Base-by-base conservation (phyloP, 2,329 filamentous ascomycete genomes). In the Sclerotinia borealis region DNA sequence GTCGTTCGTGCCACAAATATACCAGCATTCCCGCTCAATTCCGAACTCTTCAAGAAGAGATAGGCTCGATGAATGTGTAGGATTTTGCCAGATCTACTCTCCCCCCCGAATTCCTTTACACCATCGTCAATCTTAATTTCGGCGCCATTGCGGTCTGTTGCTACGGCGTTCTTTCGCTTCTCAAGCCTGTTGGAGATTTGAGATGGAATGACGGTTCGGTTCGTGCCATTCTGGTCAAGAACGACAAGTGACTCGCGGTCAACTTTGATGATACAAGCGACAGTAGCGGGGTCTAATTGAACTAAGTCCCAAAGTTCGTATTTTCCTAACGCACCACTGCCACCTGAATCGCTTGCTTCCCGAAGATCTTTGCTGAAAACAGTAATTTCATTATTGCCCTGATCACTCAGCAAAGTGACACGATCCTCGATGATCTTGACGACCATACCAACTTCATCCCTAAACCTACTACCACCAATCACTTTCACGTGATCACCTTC, bases 401-500 rank as follows among this genome's bases (percentile, higher is more conserved):
- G 92, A 77, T 99, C 95, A 54, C 91, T 96, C 68, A 99, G 80
- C 68, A 99, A 81, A 1, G 95, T 98, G 64, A 99, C 92, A 45
- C 91, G 88, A 75, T 99, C 95, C 65, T 96, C 92, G 55, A 86
- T 89, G 69, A 97, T 95, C 75, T 92, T 91, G 68, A 98, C 92
- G 59, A 99, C 93, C 85, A 97, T 96, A 76, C 95, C 95, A 50
- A 98, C 90, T 77, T 99, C 95, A 71, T 97, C 95, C 62, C 91
- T 87, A 76, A 93, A 98, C 71, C 92, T 90, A 78, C 93, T 96
- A 45, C 93, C 93, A 62, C 95, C 93, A 74, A 97, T 96, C 69
- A 99, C 95, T 79, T 98, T 98, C 79, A 99, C 95, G 74, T 99
- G 95, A 72, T 99, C 95, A 80, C 95, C 95, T 66, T 93, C 84